Base-by-base conservation (phyloP, 2,329 filamentous ascomycete species). In the Pseudogymnoascus sp. region DNA sequence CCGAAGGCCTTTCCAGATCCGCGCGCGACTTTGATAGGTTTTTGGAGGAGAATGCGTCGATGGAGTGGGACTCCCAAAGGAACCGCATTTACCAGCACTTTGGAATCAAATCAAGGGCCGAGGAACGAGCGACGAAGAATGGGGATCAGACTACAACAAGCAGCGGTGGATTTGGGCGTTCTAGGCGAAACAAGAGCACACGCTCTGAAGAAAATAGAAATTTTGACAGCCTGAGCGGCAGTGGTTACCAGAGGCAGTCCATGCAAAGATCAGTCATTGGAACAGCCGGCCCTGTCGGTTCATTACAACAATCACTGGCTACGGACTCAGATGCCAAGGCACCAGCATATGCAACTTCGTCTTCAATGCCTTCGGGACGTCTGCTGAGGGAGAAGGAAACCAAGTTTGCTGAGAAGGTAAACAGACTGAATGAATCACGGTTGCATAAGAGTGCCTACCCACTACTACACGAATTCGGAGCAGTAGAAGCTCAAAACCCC, bases 51-150 rank as follows among this genome's bases (percentile, higher is more conserved):
- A 95, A 96, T 70, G 86, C 97, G 58, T 90, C 91, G 30, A 87
- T 96, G 78, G 91, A 97, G 73, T 97, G 94, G 92, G 92, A 97
- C 68, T 87, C 89, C 14, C 93, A 97, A 76, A 87, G 93, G 64
- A 90, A 89, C 74, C 87, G 87, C 66, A 96, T 99, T 65, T 97
- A 97, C 74, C 87, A 96, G 70, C 94, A 99, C 74, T 97, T 99
- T 73, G 94, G 94, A 12, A 88, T 99, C 71, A 87, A 85, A 70
- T 77, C 81, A 5, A 77, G 78, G 22, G 81, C 85, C 57, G 79
- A 80, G 64, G 41, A 66, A 57, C 18, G 59, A 4, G 35, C 28
- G 14, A 22, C 61, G 35, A 54, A 54, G 43, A 22, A 25, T 18
- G 63, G 59, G 20, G 38, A 73, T 32, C 73, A 71, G 60, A 71